These are phyloP conservation scores for Pleodorina starrii DNA, from an alignment of 139 green algal genomes.

Conservation along the genomic window DNA sequence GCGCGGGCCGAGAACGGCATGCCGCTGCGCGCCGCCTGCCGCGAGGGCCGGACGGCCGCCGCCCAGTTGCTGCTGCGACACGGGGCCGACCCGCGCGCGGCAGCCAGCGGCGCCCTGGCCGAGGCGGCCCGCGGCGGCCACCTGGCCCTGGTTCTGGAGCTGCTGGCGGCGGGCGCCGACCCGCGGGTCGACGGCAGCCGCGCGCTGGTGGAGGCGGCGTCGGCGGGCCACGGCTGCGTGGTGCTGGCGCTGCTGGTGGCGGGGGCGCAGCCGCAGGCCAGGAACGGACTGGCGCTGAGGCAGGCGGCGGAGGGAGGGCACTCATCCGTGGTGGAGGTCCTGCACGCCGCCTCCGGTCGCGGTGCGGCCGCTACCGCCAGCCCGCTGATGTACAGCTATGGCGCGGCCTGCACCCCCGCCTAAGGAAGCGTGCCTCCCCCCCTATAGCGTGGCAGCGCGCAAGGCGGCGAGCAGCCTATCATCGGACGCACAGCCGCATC, in stretches of 20 bases:
- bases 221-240: neutral
- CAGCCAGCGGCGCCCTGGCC: conserved; percentile 12
- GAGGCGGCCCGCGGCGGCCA: conserved; percentile 18
- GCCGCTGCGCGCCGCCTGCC: conserved; percentile 24
- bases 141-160: conserved; percentile 25
- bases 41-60: neutral
- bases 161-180: conserved; percentile 25
- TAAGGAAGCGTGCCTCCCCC: neutral
- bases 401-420: neutral
- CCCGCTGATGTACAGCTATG: neutral
- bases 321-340: neutral
- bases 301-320: neutral
- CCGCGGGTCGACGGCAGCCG: conserved; percentile 15
- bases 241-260: conserved; percentile 35
- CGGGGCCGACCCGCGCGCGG: conserved; percentile 28
- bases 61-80: conserved; percentile 8
- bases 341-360: neutral
- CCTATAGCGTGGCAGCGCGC: neutral
- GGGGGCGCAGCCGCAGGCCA: neutral
- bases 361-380: neutral
- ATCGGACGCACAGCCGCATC: neutral
- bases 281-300: neutral
- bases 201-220: conserved; percentile 16
- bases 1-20: conserved; percentile 36
- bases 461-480: neutral